Evolutionary conservation across 192 early-diverging fungal genomes (phyloP), one percentile per base, ranked within the genome.

Genomic region (Entomortierella chlamydospora): DNA sequence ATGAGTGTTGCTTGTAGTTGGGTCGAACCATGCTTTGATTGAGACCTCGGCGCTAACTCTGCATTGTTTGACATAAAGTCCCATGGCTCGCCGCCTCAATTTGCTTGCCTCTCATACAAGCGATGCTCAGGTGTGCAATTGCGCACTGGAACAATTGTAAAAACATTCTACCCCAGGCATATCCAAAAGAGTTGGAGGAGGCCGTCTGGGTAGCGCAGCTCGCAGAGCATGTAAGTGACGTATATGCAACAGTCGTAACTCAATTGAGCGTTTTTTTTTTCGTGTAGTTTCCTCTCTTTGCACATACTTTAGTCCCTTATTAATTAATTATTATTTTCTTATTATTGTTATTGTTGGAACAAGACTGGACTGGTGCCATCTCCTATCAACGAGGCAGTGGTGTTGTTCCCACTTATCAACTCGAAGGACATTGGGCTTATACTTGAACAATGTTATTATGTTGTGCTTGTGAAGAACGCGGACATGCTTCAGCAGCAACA

Each of bases 101-200:
- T 1, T 79, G 67, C 31, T 41, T 79, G 28, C 68, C 76, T 4
- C 54, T 79, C 11, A 79, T 79, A 50, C 67, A 79, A 41, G 60
- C 42, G 3, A 79, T 79, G 76, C 51, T 79, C 28, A 56, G 68
- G 4, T 79, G 76, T 50, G 64, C 61, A 9, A 70, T 79, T 45
- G 67, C 68, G 11, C 76, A 79, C 31, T 79, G 76, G 76, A 70
- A 31, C 28, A 61, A 42, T 23, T 79, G 76, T 63, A 79, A 70
- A 57, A 79, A 65, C 42, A 47, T 26, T 13, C 43, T 52, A 29
- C 63, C 65, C 5, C 57, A 31, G 30, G 47, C 68, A 18, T 79
- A 79, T 50, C 68, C 76, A 60, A 79, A 79, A 39, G 76, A 79
- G 42, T 33, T 79, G 22, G 68, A 65, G 0, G 76, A 79, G 30